These are phyloP conservation scores for Dioscorea alata DNA, from an alignment of 106 monocot genomes.

Conservation along the genomic window DNA sequence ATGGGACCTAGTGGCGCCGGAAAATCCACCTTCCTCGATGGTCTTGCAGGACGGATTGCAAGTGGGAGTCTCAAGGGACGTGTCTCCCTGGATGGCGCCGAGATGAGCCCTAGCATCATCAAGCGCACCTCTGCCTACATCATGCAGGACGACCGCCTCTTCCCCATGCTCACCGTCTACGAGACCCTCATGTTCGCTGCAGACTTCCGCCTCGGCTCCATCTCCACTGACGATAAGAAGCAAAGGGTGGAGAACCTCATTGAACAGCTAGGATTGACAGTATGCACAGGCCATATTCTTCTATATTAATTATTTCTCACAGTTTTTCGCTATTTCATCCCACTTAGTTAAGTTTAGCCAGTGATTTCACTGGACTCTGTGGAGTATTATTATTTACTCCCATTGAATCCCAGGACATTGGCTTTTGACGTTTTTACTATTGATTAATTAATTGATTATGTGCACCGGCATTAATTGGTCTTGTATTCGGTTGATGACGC, in stretches of 20 bases:
- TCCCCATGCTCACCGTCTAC: conserved; percentile 51
- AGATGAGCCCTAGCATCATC: conserved; percentile 37
- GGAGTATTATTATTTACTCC: too few relatives aligned
- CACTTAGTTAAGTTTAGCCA: neutral
- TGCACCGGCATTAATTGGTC: too few relatives aligned
- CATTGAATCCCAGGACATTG: too few relatives aligned
- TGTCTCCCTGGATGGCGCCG: conserved; percentile 37
- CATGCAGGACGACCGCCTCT: conserved; percentile 54
- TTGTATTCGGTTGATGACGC: too few relatives aligned
- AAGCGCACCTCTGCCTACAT: conserved; percentile 48
- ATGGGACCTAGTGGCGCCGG: conserved; percentile 50
- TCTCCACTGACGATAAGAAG: conserved; percentile 22
- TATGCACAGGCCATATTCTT: neutral
- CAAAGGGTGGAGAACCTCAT: conserved; percentile 36
- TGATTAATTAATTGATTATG: too few relatives aligned
- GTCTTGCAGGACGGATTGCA: conserved; percentile 37
- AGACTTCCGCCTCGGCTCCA: conserved; percentile 37
- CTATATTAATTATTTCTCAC: neutral
- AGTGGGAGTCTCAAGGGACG: conserved; percentile 36
- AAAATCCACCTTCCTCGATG: conserved; percentile 45
- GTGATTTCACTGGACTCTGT: too few relatives aligned
- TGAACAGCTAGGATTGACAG: conserved; percentile 33
- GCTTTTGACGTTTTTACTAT: too few relatives aligned
- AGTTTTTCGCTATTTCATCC: neutral
- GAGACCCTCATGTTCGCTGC: conserved; percentile 54